Evolutionary conservation across 1,284 basidiomycete species (phyloP), one percentile per base, ranked within the genome.

Genomic region (Dichomitus squalens): DNA sequence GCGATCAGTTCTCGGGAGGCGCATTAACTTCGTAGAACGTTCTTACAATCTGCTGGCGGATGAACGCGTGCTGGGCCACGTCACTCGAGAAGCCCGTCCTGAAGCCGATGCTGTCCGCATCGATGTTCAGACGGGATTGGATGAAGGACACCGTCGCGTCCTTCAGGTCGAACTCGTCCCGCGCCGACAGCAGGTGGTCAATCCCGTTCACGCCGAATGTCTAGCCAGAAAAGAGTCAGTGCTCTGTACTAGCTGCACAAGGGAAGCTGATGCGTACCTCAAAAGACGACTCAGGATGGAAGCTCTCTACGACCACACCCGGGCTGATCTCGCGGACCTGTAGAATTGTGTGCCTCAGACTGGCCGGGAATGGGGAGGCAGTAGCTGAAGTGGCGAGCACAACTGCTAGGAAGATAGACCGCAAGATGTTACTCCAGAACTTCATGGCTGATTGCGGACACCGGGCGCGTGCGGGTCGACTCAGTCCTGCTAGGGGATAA

Each of bases 281-380:
- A 65, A 74, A 79, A 4, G 73, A 73, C 8, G 75, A 73, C 56
- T 72, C 74, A 11, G 78, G 79, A 60, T 79, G 75, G 70, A 75
- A 81, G 46, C 72, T 70, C 65, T 76, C 73, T 31, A 80, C 49
- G 55, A 69, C 53, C 29, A 77, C 59, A 25, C 68, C 70, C 21
- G 70, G 66, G n/a, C 65, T 68, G 36, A 80, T 59, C 36, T 71
- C 60, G 20, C 76, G 74, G 25, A 68, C 56, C 35, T 74, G 71
- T 59, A 78, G 75, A 7, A 77, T 80, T 3, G 73, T 66, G 59
- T 77, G 74, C 66, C 70, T 74, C 50, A 61, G 71, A 65, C 53
- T 71, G 61, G 66, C 77, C 75, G 52, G 58, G 64, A 44, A 77
- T 54, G 67, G 75, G 75, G 11, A 73, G 70, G 58, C 75, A 8